Evolutionary conservation across 306 rosid species (phyloP), one percentile per base, ranked within the genome.

Genomic region (Leucaena leucocephala): DNA sequence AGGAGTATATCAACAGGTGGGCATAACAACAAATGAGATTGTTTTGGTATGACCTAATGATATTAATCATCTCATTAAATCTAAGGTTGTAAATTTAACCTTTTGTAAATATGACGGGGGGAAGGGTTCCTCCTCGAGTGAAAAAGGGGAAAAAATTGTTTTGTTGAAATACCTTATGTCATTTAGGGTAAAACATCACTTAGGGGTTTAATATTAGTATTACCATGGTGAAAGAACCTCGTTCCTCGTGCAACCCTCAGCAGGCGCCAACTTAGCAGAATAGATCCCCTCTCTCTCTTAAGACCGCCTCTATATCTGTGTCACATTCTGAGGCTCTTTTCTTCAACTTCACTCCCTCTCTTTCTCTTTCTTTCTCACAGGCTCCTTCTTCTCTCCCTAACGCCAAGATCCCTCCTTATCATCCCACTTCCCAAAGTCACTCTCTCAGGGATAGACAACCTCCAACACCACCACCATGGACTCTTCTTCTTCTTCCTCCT

Each of bases 221-320:
- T 54, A 8, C 35, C 6, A 67, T 42, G 35, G n/a, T 43, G 55
- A 43, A 14, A 83, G 59, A 45, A 39, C 84, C 90, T 93, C 93
- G 97, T 54, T 76, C 76, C 43, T 74, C 76, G 98, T 87, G 94
- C 87, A 81, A 83, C 80, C 54, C 44, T 65, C 46, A 27, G 49
- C 7, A 76, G 83, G 36, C 57, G 21, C 14, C 52, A 82, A 72
- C 82, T 68, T 39, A 67, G 74, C 50, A 38, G 64, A 27, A 59
- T 27, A 0, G 27, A 27, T 0, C 27, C 72, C 8, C 33, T n/a
- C 69, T 61, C 40, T 55, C 64, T 62, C 77, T 66, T 36, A 68
- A 22, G 73, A 78, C 73, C 80, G 66, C 87, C 85, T 88, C 90
- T 89, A 88, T 91, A 86, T 91, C 84, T 89, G 97, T 87, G 92